Evolutionary conservation across 495 filamentous ascomycete genomes (phyloP).

Genomic region (Aspergillus affinis): DNA sequence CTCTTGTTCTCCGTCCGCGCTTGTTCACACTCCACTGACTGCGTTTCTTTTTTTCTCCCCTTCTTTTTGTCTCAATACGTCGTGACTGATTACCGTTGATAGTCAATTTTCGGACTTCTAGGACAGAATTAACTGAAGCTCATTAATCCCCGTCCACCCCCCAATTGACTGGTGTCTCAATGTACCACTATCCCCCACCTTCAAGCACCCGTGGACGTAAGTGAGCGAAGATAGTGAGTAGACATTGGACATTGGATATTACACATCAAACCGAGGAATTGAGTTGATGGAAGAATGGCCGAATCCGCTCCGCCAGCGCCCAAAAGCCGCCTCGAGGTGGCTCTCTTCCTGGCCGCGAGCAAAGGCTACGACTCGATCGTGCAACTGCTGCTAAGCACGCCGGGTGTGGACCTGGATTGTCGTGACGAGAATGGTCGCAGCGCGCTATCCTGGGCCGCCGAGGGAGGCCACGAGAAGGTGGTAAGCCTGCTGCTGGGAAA

Average conservation of each 20-base stretch:
- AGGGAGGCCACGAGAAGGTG: constrained; percentile 34
- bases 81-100: neutral
- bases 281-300: neutral
- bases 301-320: constrained; percentile 6
- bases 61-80: no score
- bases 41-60: no score
- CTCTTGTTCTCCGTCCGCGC: no score
- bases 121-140: neutral
- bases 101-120: no score
- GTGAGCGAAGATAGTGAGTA: neutral
- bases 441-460: constrained; percentile 39
- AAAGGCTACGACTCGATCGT: constrained; percentile 41
- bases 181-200: neutral
- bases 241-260: no score
- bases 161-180: neutral
- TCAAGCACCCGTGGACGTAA: neutral
- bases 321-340: constrained; percentile 27
- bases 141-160: neutral
- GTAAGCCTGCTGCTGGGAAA: constrained; percentile 30
- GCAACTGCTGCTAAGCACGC: constrained; percentile 26
- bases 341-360: constrained; percentile 33
- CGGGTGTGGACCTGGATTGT: constrained; percentile 29
- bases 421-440: constrained; percentile 27
- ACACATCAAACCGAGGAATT: no score
- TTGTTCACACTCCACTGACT: no score